Evolutionary conservation across 257 asterid species (phyloP), one percentile per base, ranked within the genome.

Genomic region (Plantago elongata): DNA sequence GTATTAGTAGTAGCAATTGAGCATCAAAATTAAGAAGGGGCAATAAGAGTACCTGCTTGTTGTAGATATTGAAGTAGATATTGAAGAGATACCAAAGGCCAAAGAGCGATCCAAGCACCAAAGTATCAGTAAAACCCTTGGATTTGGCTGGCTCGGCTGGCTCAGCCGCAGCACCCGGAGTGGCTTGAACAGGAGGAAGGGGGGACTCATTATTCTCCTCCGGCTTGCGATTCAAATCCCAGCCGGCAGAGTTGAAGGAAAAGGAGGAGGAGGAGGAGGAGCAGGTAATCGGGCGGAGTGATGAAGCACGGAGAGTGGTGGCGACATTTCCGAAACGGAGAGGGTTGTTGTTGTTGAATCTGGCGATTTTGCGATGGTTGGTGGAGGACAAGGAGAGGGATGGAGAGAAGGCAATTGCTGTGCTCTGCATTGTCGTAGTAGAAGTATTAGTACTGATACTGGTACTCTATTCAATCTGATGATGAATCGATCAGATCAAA

Each of bases 21-120:
- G 40, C 40, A 34, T 0, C 40, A 4, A 34, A 34, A 34, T 7
- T 34, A 3, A 34, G 7, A 34, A 34, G 7, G 27, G 27, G 27
- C 27, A 22, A 22, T 22, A 22, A 22, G 2, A 2, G 5, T 11
- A 88, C 97, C 97, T 89, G 96, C 65, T 93, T 93, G 77, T 93
- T 90, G 70, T 93, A 89, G 66, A 93, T 87, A 67, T 93, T 93
- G 84, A 93, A 93, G 88, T 85, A 93, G 82, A 89, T 89, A 62
- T 93, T 93, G 40, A 93, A 89, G 10, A 89, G 74, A 75, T 85
- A 89, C 99, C 99, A 93, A 44, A 87, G 79, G 65, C 97, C 99
- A 57, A 89, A 89, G 3, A 93, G 84, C 55, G 74, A 13, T 14
- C 96, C 97, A 5, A 93, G 95, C 68, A 93, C 87, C 78, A 87